Conservation (phyloP, 139 green algal genomes). For the Chlorella sorokiniana region DNA sequence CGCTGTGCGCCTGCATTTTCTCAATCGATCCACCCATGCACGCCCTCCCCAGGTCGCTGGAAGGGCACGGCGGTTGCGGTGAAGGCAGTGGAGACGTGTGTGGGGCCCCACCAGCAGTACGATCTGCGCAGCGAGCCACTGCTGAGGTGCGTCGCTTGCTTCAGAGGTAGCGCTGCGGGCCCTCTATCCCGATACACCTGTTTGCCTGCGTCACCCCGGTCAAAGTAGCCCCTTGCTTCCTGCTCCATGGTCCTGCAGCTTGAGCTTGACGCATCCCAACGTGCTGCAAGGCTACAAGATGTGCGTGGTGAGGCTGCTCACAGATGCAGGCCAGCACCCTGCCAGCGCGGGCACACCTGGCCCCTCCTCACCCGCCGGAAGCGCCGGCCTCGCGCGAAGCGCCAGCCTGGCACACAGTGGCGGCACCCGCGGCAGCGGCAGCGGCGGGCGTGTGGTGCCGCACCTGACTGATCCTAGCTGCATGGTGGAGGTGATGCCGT, state of each 20-base stretch:
- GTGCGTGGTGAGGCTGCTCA: not conserved
- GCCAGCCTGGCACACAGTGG: not conserved
- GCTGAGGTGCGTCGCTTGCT: not conserved
- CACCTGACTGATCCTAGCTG: not conserved
- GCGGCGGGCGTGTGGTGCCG: not conserved
- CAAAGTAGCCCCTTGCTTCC: no score
- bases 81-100: not conserved
- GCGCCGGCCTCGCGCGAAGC: no score
- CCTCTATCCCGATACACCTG: not conserved
- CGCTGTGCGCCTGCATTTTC: no score
- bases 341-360: no score
- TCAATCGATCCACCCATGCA: no score
- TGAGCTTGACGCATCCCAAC: conserved; percentile 4
- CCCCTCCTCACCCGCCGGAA: no score
- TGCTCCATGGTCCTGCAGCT: not conserved
- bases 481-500: conserved; percentile 6
- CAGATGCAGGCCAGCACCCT: no score
- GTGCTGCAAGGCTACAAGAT: not conserved
- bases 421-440: not conserved
- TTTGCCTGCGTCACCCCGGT: no score
- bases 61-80: not conserved
- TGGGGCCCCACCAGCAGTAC: not conserved
- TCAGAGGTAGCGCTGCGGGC: not conserved
- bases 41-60: not conserved
- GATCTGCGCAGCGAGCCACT: not conserved